These are phyloP conservation scores for Metschnikowia drakensbergensis DNA, from an alignment of 805 yeast species.

Conservation along the genomic window DNA sequence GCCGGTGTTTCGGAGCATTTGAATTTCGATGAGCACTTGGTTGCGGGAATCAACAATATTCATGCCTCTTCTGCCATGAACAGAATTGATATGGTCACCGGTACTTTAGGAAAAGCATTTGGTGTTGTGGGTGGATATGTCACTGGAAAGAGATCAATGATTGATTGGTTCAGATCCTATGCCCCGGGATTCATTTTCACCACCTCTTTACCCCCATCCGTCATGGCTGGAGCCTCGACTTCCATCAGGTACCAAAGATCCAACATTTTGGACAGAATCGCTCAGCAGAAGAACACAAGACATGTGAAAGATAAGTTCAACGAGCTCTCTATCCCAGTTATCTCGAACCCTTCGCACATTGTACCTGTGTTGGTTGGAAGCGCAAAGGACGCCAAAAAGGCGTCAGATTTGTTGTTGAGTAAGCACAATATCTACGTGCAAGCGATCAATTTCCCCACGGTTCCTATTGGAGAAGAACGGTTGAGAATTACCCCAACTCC, in stretches of 20 bases:
- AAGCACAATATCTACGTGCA: slow-evolving; percentile 90
- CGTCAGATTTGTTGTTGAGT: slow-evolving; percentile 83
- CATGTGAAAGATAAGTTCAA: slow-evolving; percentile 75
- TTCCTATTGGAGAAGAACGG: slow-evolving; percentile 92
- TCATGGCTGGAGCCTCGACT: slow-evolving; percentile 91
- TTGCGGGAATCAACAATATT: slow-evolving; percentile 50
- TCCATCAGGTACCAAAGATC: slow-evolving; percentile 83
- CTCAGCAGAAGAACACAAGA: slow-evolving; percentile 80
- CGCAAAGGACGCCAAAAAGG: slow-evolving; percentile 86
- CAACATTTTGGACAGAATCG: slow-evolving; percentile 70
- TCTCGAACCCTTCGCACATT: slow-evolving; percentile 96
- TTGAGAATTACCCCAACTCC: slow-evolving; percentile 99
- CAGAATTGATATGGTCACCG: slow-evolving; percentile 93
- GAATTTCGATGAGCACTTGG: slow-evolving; percentile 79
- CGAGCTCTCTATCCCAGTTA: slow-evolving; percentile 82
- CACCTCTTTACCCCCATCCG: slow-evolving; percentile 94
- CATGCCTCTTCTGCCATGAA: slow-evolving; percentile 61
- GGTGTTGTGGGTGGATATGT: slow-evolving; percentile 98
- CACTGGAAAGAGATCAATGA: slow-evolving; percentile 77
- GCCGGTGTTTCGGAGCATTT: slow-evolving; percentile 99
- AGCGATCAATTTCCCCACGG: slow-evolving; percentile 98
- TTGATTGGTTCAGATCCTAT: slow-evolving; percentile 94
- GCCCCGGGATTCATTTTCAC: slow-evolving; percentile 98
- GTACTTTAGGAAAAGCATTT: slow-evolving; percentile 94
- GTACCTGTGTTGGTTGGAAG: slow-evolving; percentile 94